Evolutionary conservation across 148 eudicot species (phyloP).

Genomic region (Fagopyrum esculentum): DNA sequence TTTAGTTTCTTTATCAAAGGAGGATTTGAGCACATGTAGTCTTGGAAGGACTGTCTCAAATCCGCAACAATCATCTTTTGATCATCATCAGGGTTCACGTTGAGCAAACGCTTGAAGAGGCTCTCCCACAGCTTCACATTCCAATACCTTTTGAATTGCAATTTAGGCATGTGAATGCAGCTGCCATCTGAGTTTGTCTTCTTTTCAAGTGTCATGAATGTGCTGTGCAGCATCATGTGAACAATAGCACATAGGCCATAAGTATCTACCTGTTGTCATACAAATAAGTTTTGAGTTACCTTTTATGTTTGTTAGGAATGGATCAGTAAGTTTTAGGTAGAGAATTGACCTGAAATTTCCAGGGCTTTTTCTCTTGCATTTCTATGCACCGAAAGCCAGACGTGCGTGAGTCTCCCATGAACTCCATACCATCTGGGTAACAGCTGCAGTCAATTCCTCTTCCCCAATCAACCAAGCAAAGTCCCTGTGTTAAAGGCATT

Average conservation of each 20-base stretch:
- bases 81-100: conserved; percentile 44
- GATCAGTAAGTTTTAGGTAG: background rate
- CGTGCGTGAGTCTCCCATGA: conserved; percentile 73
- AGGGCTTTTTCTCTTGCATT: conserved; percentile 84
- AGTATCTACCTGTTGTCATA: conserved; percentile 52
- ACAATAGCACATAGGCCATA: conserved; percentile 88
- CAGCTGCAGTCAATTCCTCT: conserved; percentile 82
- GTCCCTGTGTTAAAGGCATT: conserved; percentile 47
- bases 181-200: conserved; percentile 44
- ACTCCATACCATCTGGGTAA: conserved; percentile 50
- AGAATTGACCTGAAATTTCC: conserved; percentile 73
- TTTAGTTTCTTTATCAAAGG: conserved; percentile 57
- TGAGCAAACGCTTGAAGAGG: conserved; percentile 66
- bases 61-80: conserved; percentile 38
- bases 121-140: conserved; percentile 60
- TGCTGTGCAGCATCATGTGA: conserved; percentile 86
- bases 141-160: conserved; percentile 73
- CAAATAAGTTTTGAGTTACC: background rate
- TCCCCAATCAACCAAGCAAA: conserved; percentile 98
- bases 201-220: conserved; percentile 77
- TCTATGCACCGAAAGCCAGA: conserved; percentile 89
- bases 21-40: conserved; percentile 56
- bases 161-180: conserved; percentile 45
- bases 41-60: conserved; percentile 60
- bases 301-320: background rate